These are phyloP conservation scores for Chiua virens DNA, from an alignment of 768 basidiomycete genomes.

Conservation along the genomic window DNA sequence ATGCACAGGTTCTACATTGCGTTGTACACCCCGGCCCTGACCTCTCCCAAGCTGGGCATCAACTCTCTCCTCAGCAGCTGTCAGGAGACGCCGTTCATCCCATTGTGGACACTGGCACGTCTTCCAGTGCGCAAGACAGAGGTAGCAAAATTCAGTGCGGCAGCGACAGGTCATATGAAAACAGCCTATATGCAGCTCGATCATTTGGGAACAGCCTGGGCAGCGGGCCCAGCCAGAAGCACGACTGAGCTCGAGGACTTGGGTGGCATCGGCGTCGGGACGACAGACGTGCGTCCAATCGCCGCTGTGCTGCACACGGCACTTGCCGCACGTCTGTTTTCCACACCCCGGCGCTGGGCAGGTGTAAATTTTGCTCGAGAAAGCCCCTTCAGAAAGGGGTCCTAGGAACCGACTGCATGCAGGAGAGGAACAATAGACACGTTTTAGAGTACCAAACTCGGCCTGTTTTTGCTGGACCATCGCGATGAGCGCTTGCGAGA, in stretches of 20 bases:
- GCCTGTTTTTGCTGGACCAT: conserved; percentile 25
- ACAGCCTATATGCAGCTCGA: conserved; percentile 39
- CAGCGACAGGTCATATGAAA: conserved; percentile 44
- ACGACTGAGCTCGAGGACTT: conserved; percentile 26
- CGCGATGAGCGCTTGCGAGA: conserved; percentile 17
- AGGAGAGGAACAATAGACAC: conserved; percentile 37
- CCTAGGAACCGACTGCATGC: conserved; percentile 39
- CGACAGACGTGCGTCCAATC: conserved; percentile 26
- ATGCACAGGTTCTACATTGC: conserved; percentile 26
- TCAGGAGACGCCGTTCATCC: conserved; percentile 50
- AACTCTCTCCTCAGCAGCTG: conserved; percentile 48
- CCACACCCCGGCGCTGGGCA: conserved; percentile 21
- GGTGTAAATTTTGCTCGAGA: conserved; percentile 12
- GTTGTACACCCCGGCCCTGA: conserved; percentile 31
- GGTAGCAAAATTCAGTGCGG: conserved; percentile 40
- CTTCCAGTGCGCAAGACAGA: conserved; percentile 62
- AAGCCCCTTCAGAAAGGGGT: conserved; percentile 18
- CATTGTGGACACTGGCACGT: conserved; percentile 62
- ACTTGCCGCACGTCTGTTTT: conserved; percentile 23
- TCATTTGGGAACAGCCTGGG: conserved; percentile 39
- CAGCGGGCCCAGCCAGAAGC: conserved; percentile 38
- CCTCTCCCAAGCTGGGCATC: conserved; percentile 35
- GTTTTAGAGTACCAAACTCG: conserved; percentile 35
- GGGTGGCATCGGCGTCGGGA: conserved; percentile 21
- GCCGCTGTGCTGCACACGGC: conserved; percentile 23